phyloP scores from a whole-genome alignment of 192 early-diverging fungal species.

The Geranomyces michiganensis region DNA sequence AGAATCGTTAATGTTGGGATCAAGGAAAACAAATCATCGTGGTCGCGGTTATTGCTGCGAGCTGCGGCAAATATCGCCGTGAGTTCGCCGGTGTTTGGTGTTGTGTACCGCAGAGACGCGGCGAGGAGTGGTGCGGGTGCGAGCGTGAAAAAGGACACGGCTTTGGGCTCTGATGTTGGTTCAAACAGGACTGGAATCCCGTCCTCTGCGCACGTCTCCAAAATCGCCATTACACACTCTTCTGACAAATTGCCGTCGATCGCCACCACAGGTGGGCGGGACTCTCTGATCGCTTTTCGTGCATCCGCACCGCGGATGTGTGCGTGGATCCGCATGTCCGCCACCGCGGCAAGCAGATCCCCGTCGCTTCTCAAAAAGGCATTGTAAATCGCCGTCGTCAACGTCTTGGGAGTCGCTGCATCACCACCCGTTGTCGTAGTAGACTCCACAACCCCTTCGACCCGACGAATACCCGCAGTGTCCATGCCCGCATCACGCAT shows the following conservation, averaged over 20 bases:
- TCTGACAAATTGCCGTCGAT: slow-evolving; percentile 76
- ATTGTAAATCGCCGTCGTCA: slow-evolving; percentile 78
- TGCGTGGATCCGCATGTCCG: slow-evolving; percentile 89
- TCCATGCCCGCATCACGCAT: slow-evolving; percentile 65
- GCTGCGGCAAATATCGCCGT: slow-evolving; percentile 47
- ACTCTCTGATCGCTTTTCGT: slow-evolving; percentile 35
- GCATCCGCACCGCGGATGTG: slow-evolving; percentile 38
- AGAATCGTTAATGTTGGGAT: slow-evolving; percentile 54
- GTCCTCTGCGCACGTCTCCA: slow-evolving; percentile 31
- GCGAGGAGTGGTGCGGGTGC: not conserved
- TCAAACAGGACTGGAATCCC: slow-evolving; percentile 76
- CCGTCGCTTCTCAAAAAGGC: slow-evolving; percentile 75
- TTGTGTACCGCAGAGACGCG: slow-evolving; percentile 55
- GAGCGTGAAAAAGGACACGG: slow-evolving; percentile 48
- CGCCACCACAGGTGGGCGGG: slow-evolving; percentile 56
- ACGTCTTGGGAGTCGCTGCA: not conserved
- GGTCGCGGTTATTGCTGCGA: slow-evolving; percentile 14
- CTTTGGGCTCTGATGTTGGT: slow-evolving; percentile 89
- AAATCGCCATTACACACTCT: slow-evolving; percentile 48
- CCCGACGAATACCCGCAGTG: slow-evolving; percentile 14
- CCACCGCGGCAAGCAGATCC: slow-evolving; percentile 77
- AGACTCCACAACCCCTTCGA: not conserved
- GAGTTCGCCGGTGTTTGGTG: slow-evolving; percentile 78
- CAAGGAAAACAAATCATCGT: slow-evolving; percentile 46
- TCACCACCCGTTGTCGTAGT: too few species aligned